Evolutionary conservation across 371 early-diverging fungal genomes (phyloP).

Genomic region (Mortierella sp.): DNA sequence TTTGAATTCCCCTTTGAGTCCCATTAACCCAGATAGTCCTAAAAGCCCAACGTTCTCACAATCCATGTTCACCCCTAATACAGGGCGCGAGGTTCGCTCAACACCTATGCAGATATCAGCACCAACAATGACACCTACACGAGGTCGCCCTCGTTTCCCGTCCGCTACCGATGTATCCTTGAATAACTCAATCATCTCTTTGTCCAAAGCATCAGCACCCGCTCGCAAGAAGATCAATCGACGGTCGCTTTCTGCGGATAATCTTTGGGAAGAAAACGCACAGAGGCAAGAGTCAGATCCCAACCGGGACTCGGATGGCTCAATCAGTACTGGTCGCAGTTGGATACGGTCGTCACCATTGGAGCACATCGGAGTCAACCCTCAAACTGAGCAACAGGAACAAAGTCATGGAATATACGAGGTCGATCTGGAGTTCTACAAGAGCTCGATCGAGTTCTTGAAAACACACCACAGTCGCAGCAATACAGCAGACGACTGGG

Average conservation of each 20-base stretch:
- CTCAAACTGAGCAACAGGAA: neutral
- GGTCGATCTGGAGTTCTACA: slow-evolving; percentile 26
- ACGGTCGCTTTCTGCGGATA: slow-evolving; percentile 40
- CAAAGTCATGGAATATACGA: neutral
- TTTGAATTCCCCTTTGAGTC: slow-evolving; percentile 4
- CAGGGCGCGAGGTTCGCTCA: slow-evolving; percentile 20
- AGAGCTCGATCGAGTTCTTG: slow-evolving; percentile 34
- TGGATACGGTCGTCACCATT: neutral
- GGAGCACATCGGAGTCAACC: neutral
- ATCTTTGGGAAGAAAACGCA: slow-evolving; percentile 11
- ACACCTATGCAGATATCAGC: slow-evolving; percentile 9
- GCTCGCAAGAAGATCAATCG: slow-evolving; percentile 14
- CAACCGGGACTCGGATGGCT: neutral
- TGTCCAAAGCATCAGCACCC: slow-evolving; percentile 19
- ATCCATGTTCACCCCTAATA: slow-evolving; percentile 22
- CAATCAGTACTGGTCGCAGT: neutral
- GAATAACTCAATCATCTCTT: neutral
- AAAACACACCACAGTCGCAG: slow-evolving; percentile 31
- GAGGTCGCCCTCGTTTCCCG: slow-evolving; percentile 12
- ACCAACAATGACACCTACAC: slow-evolving; percentile 15
- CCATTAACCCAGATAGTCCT: slow-evolving; percentile 24
- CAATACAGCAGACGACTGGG: slow-evolving; percentile 26
- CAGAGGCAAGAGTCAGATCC: neutral
- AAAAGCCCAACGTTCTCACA: slow-evolving; percentile 37
- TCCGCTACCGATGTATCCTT: neutral